Conservation (phyloP, 169 alveolate species). For the Plasmodium adleri region DNA sequence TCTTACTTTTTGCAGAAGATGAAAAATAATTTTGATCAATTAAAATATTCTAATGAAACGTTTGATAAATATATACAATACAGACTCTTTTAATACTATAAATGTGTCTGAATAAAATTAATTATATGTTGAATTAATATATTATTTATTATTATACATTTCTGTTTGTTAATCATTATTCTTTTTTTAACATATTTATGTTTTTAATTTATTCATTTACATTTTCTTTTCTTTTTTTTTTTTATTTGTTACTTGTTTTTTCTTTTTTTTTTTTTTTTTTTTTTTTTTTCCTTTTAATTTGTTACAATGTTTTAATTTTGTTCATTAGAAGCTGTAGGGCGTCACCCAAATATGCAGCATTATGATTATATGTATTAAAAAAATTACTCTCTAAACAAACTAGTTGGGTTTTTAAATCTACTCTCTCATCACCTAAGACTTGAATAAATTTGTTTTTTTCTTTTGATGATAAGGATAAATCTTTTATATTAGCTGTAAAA, state of each 20-base stretch:
- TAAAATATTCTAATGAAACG: conserved; percentile 65
- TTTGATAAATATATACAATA: conserved; percentile 63
- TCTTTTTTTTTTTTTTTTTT: not conserved
- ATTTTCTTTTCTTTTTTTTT: not conserved
- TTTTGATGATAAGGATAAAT: conserved; percentile 77
- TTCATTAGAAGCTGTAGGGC: conserved; percentile 55
- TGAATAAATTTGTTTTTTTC: conserved; percentile 59
- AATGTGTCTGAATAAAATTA: no score
- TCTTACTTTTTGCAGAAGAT: conserved; percentile 12
- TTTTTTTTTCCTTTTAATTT: conserved; percentile 49
- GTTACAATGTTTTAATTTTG: conserved; percentile 75
- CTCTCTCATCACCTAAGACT: conserved; percentile 75
- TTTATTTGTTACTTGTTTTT: not conserved
- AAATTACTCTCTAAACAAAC: conserved; percentile 74
- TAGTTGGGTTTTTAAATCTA: conserved; percentile 26
- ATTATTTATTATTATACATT: no score
- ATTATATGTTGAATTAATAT: no score
- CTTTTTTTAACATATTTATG: not conserved
- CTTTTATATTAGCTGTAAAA: conserved; percentile 83
- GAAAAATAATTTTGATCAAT: conserved; percentile 27
- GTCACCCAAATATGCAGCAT: conserved; percentile 79
- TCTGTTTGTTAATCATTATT: no score
- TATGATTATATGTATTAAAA: conserved; percentile 76
- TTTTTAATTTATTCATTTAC: not conserved
- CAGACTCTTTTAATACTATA: conserved; percentile 17